Evolutionary conservation across 306 rosid genomes (phyloP).

Genomic region (Cicer pinnatifidum): DNA sequence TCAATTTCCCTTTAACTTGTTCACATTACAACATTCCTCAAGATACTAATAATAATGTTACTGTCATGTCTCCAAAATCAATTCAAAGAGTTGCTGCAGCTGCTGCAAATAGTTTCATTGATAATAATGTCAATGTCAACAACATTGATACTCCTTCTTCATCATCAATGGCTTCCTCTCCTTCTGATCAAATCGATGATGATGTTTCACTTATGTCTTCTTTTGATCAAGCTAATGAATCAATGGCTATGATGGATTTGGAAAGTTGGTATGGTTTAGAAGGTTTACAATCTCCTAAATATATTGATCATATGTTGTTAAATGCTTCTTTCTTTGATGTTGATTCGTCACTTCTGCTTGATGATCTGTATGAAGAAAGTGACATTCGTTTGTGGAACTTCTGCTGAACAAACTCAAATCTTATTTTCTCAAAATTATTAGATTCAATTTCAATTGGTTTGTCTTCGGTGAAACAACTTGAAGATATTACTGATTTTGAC

Average conservation of each 20-base stretch:
- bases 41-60: slow-evolving; percentile 40
- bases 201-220: slow-evolving; percentile 53
- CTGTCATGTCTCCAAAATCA: slow-evolving; percentile 77
- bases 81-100: slow-evolving; percentile 91
- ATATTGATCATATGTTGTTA: slow-evolving; percentile 64
- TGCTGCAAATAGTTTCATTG: slow-evolving; percentile 62
- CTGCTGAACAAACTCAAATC: slow-evolving; percentile 54
- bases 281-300: slow-evolving; percentile 58
- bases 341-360: slow-evolving; percentile 57
- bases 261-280: slow-evolving; percentile 62
- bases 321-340: slow-evolving; percentile 63
- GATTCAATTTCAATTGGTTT: slow-evolving; percentile 48
- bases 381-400: slow-evolving; percentile 89
- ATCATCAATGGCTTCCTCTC: slow-evolving; percentile 54
- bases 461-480: slow-evolving; percentile 44
- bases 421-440: neutral
- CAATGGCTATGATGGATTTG: slow-evolving; percentile 61
- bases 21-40: slow-evolving; percentile 48
- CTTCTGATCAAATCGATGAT: slow-evolving; percentile 57
- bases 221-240: slow-evolving; percentile 45
- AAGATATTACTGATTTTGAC: slow-evolving; percentile 63
- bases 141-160: slow-evolving; percentile 25
- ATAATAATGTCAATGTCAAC: neutral
- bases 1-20: slow-evolving; percentile 70
- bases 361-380: slow-evolving; percentile 76